These are phyloP conservation scores for Pseudevernia furfuracea DNA, from an alignment of 495 filamentous ascomycete genomes.

Conservation along the genomic window DNA sequence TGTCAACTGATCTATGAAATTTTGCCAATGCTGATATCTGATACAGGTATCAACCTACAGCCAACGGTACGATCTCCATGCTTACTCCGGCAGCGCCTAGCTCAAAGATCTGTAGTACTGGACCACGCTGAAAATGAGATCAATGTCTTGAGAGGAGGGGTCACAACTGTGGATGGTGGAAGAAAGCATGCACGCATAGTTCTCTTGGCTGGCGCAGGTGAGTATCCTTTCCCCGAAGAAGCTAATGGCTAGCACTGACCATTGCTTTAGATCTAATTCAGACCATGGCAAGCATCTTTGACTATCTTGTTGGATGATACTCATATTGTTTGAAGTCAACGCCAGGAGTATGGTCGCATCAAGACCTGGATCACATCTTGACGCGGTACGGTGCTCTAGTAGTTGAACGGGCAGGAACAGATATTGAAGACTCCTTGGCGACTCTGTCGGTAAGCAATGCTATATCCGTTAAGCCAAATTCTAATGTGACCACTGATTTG, in stretches of 20 bases:
- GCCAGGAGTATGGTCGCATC: constrained; percentile 21
- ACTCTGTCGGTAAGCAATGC: not conserved
- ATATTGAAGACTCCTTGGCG: constrained; percentile 43
- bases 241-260: not conserved
- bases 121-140: constrained; percentile 24
- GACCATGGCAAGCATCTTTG: constrained; percentile 7
- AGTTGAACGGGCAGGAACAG: constrained; percentile 20
- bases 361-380: constrained; percentile 24
- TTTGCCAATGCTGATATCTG: not conserved
- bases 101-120: constrained; percentile 8
- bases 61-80: not conserved
- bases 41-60: not conserved
- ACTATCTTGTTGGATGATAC: not conserved
- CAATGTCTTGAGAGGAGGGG: constrained; percentile 43
- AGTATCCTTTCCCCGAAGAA: not conserved
- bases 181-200: constrained; percentile 18
- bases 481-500: not conserved
- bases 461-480: not conserved
- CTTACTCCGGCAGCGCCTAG: not conserved
- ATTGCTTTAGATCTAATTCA: constrained; percentile 5
- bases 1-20: constrained; percentile 2
- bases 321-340: constrained; percentile 39
- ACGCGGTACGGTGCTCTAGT: constrained; percentile 34
- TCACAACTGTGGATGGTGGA: constrained; percentile 18
- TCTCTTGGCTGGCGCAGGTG: constrained; percentile 21